These are phyloP conservation scores for Gaillardinia entomophila DNA, from an alignment of 805 yeast genomes.

Conservation along the genomic window DNA sequence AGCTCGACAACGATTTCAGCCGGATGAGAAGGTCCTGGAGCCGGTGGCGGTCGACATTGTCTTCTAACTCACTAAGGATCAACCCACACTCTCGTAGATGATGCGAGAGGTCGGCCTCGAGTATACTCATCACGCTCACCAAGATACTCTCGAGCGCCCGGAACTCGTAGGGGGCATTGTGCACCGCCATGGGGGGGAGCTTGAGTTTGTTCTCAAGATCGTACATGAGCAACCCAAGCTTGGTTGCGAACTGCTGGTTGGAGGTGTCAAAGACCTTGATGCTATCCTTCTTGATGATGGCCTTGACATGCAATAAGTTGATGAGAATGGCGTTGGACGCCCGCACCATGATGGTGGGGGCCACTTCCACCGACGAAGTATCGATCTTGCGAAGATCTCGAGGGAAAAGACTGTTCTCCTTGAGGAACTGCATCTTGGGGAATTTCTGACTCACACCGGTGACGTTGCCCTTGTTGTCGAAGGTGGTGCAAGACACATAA, in stretches of 20 bases:
- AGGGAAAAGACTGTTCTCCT: conserved; percentile 70
- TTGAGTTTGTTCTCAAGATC: conserved; percentile 75
- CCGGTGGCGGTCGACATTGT: conserved; percentile 70
- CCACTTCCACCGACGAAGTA: conserved; percentile 66
- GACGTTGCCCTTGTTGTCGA: conserved; percentile 66
- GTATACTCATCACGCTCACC: conserved; percentile 69
- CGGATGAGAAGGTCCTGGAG: conserved; percentile 67
- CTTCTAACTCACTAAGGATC: conserved; percentile 67
- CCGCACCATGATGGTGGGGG: conserved; percentile 83
- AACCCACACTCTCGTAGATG: conserved; percentile 55
- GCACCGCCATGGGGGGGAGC: conserved; percentile 9
- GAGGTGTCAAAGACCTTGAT: conserved; percentile 83
- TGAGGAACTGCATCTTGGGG: conserved; percentile 66
- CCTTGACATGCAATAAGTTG: conserved; percentile 82
- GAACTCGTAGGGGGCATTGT: conserved; percentile 55
- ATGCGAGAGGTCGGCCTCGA: conserved; percentile 68
- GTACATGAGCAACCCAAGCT: conserved; percentile 73
- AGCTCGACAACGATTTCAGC: conserved; percentile 65
- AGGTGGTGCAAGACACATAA: conserved; percentile 73
- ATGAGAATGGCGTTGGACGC: conserved; percentile 68
- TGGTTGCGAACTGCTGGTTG: conserved; percentile 59
- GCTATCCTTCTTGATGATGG: conserved; percentile 72
- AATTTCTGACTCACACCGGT: conserved; percentile 65
- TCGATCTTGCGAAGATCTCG: conserved; percentile 86
- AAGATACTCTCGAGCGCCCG: conserved; percentile 78